Conservation (phyloP, 768 basidiomycete genomes). For the Boletus bicolor region DNA sequence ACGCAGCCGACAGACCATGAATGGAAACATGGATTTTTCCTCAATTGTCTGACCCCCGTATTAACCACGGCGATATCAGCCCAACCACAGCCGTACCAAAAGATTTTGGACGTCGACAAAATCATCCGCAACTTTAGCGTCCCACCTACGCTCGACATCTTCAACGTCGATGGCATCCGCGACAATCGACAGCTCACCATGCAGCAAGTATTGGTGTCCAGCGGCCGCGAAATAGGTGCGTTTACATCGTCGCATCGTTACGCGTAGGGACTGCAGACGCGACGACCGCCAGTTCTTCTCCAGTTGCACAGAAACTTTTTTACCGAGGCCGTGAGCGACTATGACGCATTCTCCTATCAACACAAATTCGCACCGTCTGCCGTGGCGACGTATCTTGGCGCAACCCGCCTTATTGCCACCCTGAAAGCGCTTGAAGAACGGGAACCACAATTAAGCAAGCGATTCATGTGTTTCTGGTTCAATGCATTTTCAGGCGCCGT, state of each 20-base stretch:
- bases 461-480: constrained; percentile 73
- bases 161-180: constrained; percentile 34
- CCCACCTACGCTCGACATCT: constrained; percentile 48
- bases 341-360: constrained; percentile 51
- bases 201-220: constrained; percentile 60
- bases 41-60: constrained; percentile 59
- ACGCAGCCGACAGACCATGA: constrained; percentile 50
- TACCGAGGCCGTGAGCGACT: constrained; percentile 57
- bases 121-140: constrained; percentile 53
- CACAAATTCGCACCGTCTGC: constrained; percentile 69
- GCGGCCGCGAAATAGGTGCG: constrained; percentile 62
- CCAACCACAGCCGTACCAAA: constrained; percentile 48
- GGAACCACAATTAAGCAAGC: constrained; percentile 57
- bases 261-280: not conserved
- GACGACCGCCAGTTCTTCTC: constrained; percentile 47
- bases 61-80: constrained; percentile 55
- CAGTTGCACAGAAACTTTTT: constrained; percentile 69
- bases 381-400: constrained; percentile 62
- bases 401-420: constrained; percentile 54
- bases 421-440: constrained; percentile 54
- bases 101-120: constrained; percentile 52
- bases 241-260: constrained; percentile 15
- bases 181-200: constrained; percentile 55
- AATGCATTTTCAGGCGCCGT: constrained; percentile 72
- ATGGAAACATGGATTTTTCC: constrained; percentile 69